Evolutionary conservation across 2,329 filamentous ascomycete species (phyloP).

Genomic region (Paradendryphiella salina): DNA sequence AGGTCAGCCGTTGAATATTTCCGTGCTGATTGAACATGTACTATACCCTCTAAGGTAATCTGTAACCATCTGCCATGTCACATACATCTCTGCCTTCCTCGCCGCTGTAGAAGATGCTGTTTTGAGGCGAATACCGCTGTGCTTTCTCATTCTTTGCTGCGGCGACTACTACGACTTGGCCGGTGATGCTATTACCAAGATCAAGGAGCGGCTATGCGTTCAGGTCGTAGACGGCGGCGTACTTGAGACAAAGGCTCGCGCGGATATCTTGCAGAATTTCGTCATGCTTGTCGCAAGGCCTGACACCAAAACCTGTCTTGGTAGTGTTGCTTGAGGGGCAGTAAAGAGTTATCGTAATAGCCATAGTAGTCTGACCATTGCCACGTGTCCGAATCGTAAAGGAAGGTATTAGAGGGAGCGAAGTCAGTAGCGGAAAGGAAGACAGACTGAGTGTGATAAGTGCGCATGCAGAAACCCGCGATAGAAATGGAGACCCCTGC

Average conservation of each 20-base stretch:
- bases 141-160: background rate
- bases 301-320: conserved; percentile 8
- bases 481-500: too few species aligned
- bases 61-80: conserved; percentile 2
- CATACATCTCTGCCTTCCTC: conserved; percentile 13
- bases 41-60: conserved; percentile 6
- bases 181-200: background rate
- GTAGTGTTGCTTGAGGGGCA: conserved; percentile 12
- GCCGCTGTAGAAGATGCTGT: conserved; percentile 9
- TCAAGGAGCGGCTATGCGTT: conserved; percentile 3
- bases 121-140: conserved; percentile 6
- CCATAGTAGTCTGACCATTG: too few species aligned
- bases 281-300: conserved; percentile 8
- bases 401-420: too few species aligned
- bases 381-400: too few species aligned
- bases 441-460: too few species aligned
- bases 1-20: too few species aligned
- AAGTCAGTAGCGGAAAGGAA: too few species aligned
- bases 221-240: conserved; percentile 11
- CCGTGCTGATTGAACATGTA: too few species aligned
- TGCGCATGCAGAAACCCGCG: too few species aligned
- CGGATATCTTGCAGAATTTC: conserved; percentile 15
- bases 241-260: conserved; percentile 4
- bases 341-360: background rate
- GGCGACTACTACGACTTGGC: conserved; percentile 10